phyloP scores from a whole-genome alignment of 257 asterid genomes.

The Nicotiana obtusifolia region DNA sequence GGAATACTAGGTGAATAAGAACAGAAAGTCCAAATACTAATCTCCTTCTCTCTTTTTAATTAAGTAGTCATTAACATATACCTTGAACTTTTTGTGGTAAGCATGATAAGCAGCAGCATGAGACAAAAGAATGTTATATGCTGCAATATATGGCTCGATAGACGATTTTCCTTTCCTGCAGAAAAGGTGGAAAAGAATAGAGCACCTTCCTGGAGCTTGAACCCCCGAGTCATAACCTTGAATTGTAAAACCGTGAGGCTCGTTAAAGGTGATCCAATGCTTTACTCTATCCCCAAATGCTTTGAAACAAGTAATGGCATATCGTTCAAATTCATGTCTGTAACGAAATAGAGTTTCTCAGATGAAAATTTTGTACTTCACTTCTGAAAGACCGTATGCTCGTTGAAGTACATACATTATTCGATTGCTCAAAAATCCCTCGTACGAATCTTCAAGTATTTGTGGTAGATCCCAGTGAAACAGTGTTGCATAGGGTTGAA shows the following conservation, averaged over 20 bases:
- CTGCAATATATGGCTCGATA: slow-evolving; percentile 64
- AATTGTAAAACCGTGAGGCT: slow-evolving; percentile 77
- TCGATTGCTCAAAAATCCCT: slow-evolving; percentile 52
- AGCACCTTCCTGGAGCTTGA: slow-evolving; percentile 94
- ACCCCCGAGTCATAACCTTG: slow-evolving; percentile 69
- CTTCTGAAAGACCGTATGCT: not conserved
- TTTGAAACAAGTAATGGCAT: slow-evolving; percentile 65
- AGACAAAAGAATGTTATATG: slow-evolving; percentile 65
- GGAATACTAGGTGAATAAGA: slow-evolving; percentile 2
- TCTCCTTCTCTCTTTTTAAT: not conserved
- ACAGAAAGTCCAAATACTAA: not conserved
- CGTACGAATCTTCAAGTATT: slow-evolving; percentile 58
- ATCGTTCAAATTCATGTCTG: slow-evolving; percentile 67
- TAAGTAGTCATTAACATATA: not conserved
- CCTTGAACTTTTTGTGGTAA: slow-evolving; percentile 68
- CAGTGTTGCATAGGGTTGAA: slow-evolving; percentile 65
- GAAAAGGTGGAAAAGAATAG: slow-evolving; percentile 53
- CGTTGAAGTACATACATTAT: slow-evolving; percentile 44
- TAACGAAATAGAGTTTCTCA: not conserved
- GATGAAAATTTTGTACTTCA: not conserved
- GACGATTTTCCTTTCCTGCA: slow-evolving; percentile 74
- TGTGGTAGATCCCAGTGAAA: slow-evolving; percentile 96
- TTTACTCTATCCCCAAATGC: slow-evolving; percentile 79
- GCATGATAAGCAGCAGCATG: slow-evolving; percentile 69
- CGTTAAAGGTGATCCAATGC: slow-evolving; percentile 87